A percentile compares a stretch with the other conserved stretches of the same genome.
phyloP scores from a whole-genome alignment of 768 basidiomycete species.

The Solioccasus polychromus region DNA sequence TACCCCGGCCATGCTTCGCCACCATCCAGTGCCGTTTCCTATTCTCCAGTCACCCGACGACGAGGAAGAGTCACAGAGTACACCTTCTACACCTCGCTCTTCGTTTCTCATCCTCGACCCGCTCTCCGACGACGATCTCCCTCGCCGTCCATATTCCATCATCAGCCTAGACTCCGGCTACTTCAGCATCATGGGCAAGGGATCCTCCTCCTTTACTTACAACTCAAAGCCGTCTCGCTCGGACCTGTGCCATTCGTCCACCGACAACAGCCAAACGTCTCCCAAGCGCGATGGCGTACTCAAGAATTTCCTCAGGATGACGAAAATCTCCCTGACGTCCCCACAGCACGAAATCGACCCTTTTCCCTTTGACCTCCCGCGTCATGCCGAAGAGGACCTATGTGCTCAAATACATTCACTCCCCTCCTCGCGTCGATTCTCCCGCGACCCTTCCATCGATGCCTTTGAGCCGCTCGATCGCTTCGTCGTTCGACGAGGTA shows the following conservation, averaged over 20 bases:
- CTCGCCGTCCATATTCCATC: constrained; percentile 18
- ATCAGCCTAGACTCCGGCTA: constrained; percentile 30
- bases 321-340: constrained; percentile 18
- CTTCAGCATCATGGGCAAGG: constrained; percentile 25
- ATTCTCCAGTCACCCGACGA: constrained; percentile 12
- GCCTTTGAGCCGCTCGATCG: constrained; percentile 24
- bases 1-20: constrained; percentile 19
- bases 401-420: background rate
- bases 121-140: background rate
- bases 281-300: too few relatives aligned
- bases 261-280: too few relatives aligned
- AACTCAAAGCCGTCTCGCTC: constrained; percentile 8
- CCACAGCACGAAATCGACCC: constrained; percentile 9
- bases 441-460: constrained; percentile 12
- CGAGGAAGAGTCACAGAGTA: constrained; percentile 12
- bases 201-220: constrained; percentile 11
- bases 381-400: background rate
- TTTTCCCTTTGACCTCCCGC: background rate
- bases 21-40: constrained; percentile 12
- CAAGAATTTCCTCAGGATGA: constrained; percentile 19
- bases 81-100: constrained; percentile 18
- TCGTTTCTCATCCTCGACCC: constrained; percentile 13
- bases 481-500: constrained; percentile 29
- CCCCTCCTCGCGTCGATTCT: background rate
- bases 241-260: constrained; percentile 12